Conservation (phyloP, 2,329 filamentous ascomycete species). For the Fusarium devonianum region DNA sequence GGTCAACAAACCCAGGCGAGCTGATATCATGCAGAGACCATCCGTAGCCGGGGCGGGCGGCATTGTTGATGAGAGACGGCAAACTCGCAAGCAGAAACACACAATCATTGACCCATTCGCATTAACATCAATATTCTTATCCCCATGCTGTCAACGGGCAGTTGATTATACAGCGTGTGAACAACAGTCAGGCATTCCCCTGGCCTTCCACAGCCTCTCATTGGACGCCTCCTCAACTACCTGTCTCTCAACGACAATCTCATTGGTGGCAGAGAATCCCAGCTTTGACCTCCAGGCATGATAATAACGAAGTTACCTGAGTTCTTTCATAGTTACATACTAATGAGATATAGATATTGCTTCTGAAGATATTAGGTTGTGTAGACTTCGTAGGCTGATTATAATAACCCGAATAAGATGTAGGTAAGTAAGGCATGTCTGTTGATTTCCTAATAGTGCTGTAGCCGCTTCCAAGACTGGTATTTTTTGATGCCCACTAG, state of each 20-base stretch:
- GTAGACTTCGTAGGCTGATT: too few species aligned
- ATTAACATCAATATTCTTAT: conserved; percentile 1
- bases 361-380: too few species aligned
- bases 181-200: conserved; percentile 34
- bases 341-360: too few species aligned
- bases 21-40: conserved; percentile 12
- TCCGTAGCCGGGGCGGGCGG: conserved; percentile 13
- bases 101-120: neutral
- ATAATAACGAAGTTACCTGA: too few species aligned
- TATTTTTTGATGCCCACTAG: too few species aligned
- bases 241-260: conserved; percentile 32
- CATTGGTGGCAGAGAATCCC: too few species aligned
- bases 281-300: too few species aligned
- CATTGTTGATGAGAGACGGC: conserved; percentile 12
- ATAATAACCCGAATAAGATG: too few species aligned
- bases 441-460: too few species aligned
- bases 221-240: conserved; percentile 36
- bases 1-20: conserved; percentile 10
- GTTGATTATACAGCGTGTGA: conserved; percentile 33
- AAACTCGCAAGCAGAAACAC: conserved; percentile 7
- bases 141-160: conserved; percentile 34
- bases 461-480: too few species aligned
- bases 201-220: conserved; percentile 12
- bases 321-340: too few species aligned
- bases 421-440: too few species aligned